Conservation (phyloP, 108 stramenopile genomes). For the Aureococcus anophagefferens region DNA sequence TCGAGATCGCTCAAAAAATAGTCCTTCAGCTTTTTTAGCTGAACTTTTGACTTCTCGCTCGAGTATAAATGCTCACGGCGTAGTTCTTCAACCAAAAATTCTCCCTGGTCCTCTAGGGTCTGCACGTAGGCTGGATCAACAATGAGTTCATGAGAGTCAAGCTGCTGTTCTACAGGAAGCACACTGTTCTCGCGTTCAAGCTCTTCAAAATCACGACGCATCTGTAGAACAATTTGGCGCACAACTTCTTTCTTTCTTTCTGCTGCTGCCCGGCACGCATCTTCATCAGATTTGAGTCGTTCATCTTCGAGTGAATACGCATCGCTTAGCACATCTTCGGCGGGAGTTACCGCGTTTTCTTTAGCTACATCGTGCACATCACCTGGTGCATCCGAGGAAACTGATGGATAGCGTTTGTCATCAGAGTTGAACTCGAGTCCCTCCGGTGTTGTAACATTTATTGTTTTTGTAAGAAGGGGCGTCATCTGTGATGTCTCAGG, state of each 20-base stretch:
- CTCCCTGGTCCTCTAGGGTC: slow-evolving; percentile 28
- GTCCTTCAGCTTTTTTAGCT: slow-evolving; percentile 27
- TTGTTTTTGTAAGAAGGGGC: no score
- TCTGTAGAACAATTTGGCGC: slow-evolving; percentile 10
- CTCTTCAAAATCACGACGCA: slow-evolving; percentile 29
- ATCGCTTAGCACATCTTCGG: neutral
- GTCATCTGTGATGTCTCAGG: no score
- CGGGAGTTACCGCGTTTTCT: no score
- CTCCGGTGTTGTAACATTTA: no score
- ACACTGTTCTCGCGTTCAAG: no score
- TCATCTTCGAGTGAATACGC: slow-evolving; percentile 49
- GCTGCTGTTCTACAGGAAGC: no score
- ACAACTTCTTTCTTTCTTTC: slow-evolving; percentile 43
- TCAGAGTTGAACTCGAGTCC: no score
- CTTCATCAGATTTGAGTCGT: slow-evolving; percentile 42
- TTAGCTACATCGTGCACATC: no score
- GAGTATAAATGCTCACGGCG: slow-evolving; percentile 35
- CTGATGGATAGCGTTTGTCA: no score
- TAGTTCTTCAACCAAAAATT: slow-evolving; percentile 40
- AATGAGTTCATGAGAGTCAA: no score
- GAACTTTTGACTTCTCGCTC: slow-evolving; percentile 23
- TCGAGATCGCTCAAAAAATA: neutral
- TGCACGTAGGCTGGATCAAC: no score
- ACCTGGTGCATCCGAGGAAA: no score
- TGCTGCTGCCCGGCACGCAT: slow-evolving; percentile 29